Evolutionary conservation across 2,329 filamentous ascomycete species (phyloP).

Genomic region (Hirsutella rhossiliensis): DNA sequence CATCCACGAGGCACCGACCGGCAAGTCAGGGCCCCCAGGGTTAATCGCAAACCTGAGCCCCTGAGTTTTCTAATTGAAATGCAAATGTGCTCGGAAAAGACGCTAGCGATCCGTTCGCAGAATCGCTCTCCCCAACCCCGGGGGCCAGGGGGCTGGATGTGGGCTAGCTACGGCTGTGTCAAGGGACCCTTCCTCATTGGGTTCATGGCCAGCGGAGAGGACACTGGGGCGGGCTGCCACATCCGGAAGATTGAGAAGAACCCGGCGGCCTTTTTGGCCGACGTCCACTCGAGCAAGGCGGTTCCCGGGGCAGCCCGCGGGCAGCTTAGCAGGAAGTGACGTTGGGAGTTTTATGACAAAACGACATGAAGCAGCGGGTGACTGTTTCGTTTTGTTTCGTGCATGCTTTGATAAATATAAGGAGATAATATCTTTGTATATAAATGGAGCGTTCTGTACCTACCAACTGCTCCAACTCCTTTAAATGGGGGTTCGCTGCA

Average conservation of each 20-base stretch:
- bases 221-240: constrained; percentile 30
- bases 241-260: constrained; percentile 37
- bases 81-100: too few relatives aligned
- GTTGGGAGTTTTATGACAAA: background rate
- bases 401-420: too few relatives aligned
- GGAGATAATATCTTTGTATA: too few relatives aligned
- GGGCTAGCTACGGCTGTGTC: constrained; percentile 28
- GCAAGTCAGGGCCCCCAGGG: constrained; percentile 36
- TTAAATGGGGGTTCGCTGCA: too few relatives aligned
- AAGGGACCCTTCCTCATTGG: constrained; percentile 23
- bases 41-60: constrained; percentile 8
- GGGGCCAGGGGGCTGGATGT: constrained; percentile 17
- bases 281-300: constrained; percentile 36
- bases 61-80: background rate
- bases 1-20: constrained; percentile 36
- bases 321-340: constrained; percentile 20
- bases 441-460: too few relatives aligned
- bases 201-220: constrained; percentile 13
- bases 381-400: too few relatives aligned
- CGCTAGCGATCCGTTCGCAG: constrained; percentile 5
- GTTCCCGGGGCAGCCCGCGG: constrained; percentile 39
- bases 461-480: too few relatives aligned
- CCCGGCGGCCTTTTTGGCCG: constrained; percentile 37
- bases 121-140: constrained; percentile 37
- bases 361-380: too few relatives aligned